Conservation (phyloP, 23 red algal species). For the Cyanidioschyzon merolae region DNA sequence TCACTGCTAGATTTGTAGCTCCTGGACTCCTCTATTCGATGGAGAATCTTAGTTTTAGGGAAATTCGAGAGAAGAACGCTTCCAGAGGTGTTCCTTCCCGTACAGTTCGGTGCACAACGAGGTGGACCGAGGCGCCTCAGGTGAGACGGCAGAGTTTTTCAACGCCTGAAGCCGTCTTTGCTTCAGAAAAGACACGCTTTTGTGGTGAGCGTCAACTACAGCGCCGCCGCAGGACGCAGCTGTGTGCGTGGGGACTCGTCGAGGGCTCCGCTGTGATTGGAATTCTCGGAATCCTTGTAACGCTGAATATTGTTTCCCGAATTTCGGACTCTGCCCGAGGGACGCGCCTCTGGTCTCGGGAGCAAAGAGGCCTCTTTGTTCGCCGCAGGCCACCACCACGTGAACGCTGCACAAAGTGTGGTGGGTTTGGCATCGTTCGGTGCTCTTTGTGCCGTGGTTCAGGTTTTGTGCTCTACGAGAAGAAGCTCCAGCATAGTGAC, state of each 20-base stretch:
- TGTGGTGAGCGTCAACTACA: no score
- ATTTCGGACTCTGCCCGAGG: neutral
- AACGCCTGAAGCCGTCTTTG: no score
- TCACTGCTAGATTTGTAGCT: no score
- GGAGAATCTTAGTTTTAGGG: no score
- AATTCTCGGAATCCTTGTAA: neutral
- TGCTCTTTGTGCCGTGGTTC: neutral
- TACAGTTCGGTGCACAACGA: no score
- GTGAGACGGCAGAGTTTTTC: no score
- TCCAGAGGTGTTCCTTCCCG: no score
- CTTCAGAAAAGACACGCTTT: no score
- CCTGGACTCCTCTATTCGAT: no score
- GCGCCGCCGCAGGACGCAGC: neutral
- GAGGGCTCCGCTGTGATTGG: neutral
- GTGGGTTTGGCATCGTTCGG: slow-evolving; percentile 7
- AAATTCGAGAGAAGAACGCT: no score
- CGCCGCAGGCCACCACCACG: neutral
- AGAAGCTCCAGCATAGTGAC: slow-evolving; percentile 5
- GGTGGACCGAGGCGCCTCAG: no score
- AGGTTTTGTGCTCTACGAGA: slow-evolving; percentile 9
- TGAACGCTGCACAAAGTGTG: slow-evolving; percentile 9
- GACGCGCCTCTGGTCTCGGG: neutral
- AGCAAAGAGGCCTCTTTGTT: neutral
- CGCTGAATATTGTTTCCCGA: neutral
- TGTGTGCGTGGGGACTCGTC: neutral